Evolutionary conservation across 2,329 filamentous ascomycete genomes (phyloP), one percentile per base, ranked within the genome.

Genomic region (Rutstroemia sp.): DNA sequence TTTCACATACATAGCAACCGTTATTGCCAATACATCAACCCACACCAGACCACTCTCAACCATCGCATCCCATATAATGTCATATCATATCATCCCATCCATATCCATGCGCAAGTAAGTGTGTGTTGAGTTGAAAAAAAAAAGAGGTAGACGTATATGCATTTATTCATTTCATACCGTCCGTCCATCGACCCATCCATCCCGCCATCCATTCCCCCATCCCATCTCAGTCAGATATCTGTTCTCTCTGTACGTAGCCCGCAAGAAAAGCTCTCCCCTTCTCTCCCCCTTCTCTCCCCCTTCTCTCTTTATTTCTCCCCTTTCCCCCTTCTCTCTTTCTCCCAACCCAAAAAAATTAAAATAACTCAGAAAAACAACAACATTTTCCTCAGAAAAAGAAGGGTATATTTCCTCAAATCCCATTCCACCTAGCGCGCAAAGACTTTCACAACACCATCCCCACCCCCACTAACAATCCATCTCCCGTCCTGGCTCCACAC

Each of bases 401-500:
- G 52, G 45, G 52, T 55, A 55, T 50, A 50, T 50, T 19, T 14
- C 19, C 19, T 12, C 37, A 39, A 41, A 9, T 19, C 6, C 14
- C 34, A 55, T 17, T 41, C 25, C 39, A 16, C 34, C 42, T 59
- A 84, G 57, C 82, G 76, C 56, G 82, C 79, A 75, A 85, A 97
- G 57, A 97, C 92, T 76, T 97, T 97, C 60, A 96, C 92, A 38
- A 96, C 87, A 6, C 94, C 94, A 70, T 99, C 94, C 12, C 94
- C 94, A 42, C 94, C 94, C 39, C 88, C 92, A 65, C 90, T 95
- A 57, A 97, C 89, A 39, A 99, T 92, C 81, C 94, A 94, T 63
- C 91, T 83, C 37, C 92, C 92, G 69, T 99, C 94, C 66, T 91
- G 88, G 69, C 91, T 96, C 94, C 94, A 99, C 17, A 94, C 89